A percentile compares a stretch with the other conserved stretches of the same genome.
Conservation (phyloP, 164 flowering plant species). For the Chimonanthus salicifolius region DNA sequence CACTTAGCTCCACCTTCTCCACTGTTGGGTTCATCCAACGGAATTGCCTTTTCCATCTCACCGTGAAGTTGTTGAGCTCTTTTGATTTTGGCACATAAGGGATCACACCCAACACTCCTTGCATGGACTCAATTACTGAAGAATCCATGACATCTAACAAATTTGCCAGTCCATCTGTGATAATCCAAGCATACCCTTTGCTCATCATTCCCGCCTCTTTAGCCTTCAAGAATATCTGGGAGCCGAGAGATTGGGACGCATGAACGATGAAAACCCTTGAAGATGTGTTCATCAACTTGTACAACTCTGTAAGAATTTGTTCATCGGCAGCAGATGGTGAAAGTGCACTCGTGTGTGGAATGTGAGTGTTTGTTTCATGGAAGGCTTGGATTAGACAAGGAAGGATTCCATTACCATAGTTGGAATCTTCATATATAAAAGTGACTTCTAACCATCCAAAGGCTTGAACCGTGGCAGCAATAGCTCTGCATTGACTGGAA, state of each 20-base stretch:
- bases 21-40: not conserved
- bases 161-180: slow-evolving; percentile 3
- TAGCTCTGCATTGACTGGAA: slow-evolving; percentile 18
- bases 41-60: slow-evolving; percentile 11
- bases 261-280: slow-evolving; percentile 17
- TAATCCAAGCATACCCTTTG: no score
- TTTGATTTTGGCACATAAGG: slow-evolving; percentile 14
- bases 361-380: not conserved
- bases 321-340: not conserved
- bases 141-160: slow-evolving; percentile 12
- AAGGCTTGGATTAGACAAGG: slow-evolving; percentile 15
- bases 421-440: slow-evolving; percentile 18
- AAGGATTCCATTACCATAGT: slow-evolving; percentile 16
- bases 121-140: slow-evolving; percentile 16
- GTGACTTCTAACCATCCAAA: slow-evolving; percentile 15
- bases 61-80: slow-evolving; percentile 3
- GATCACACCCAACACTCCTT: slow-evolving; percentile 18
- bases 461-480: slow-evolving; percentile 13
- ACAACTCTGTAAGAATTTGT: slow-evolving; percentile 1
- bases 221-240: slow-evolving; percentile 2
- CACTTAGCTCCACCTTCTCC: not conserved
- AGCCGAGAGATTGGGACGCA: slow-evolving; percentile 1
- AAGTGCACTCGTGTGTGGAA: slow-evolving; percentile 3
- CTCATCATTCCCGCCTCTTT: no score
- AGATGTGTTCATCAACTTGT: slow-evolving; percentile 8